A percentile compares a stretch with the other conserved stretches of the same genome.
phyloP scores from a whole-genome alignment of 306 rosid species.

The Corylus heterophylla region DNA sequence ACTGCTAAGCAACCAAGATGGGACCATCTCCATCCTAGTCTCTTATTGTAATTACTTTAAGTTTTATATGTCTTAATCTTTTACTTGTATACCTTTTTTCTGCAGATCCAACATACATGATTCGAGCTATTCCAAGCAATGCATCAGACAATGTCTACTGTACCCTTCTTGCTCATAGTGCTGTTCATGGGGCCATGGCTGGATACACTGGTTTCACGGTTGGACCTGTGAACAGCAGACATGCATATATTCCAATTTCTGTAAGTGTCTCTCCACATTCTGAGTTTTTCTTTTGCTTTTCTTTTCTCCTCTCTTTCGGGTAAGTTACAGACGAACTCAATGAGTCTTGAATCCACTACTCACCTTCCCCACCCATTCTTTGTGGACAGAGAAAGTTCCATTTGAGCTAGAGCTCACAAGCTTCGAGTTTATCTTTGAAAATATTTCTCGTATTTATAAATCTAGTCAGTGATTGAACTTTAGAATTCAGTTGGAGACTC shows the following conservation, averaged over 20 bases:
- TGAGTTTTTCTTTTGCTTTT: slow-evolving; percentile 8
- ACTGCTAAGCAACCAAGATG: not conserved
- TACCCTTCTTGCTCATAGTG: slow-evolving; percentile 96
- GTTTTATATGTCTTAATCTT: not conserved
- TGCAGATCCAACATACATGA: slow-evolving; percentile 96
- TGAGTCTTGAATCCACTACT: not conserved
- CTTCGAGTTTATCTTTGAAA: not conserved
- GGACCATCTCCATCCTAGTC: not conserved
- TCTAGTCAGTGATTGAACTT: not conserved
- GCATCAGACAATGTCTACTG: slow-evolving; percentile 94
- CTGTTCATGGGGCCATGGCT: slow-evolving; percentile 97
- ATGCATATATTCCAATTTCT: slow-evolving; percentile 86
- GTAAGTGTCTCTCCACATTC: slow-evolving; percentile 54
- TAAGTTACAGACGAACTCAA: not conserved
- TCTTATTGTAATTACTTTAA: not conserved
- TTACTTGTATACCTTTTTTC: slow-evolving; percentile 18
- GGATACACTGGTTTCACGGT: slow-evolving; percentile 92
- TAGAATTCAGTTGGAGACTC: not conserved
- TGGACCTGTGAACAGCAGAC: slow-evolving; percentile 83
- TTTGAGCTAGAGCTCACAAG: not conserved
- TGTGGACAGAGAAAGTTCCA: not conserved
- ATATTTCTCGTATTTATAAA: not conserved
- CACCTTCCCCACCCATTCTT: not conserved
- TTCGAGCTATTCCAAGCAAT: slow-evolving; percentile 96
- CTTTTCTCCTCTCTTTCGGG: not conserved